Evolutionary conservation across 2,329 filamentous ascomycete genomes (phyloP), one percentile per base, ranked within the genome.

Genomic region (Clonostachys sp.): DNA sequence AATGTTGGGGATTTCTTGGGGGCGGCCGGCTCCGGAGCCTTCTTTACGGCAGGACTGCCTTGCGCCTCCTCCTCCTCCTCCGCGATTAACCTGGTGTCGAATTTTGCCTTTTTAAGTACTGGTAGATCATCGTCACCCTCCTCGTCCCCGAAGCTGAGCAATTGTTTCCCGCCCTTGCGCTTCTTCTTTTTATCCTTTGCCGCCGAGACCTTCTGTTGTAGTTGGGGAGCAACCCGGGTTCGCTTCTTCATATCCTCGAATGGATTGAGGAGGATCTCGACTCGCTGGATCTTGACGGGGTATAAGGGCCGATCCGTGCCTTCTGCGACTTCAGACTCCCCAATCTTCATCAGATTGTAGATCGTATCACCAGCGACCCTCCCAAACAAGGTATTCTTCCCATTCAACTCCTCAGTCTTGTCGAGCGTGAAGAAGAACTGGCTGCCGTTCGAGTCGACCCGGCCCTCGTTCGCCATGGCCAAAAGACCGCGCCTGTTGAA

Each of bases 391-490:
- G 94, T 97, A 65, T 96, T 96, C 68, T 89, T 89, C 45, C 86
- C 87, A 56, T 87, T 89, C 59, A 99, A 66, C 72, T 97, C 91
- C 24, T 90, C 84, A 20, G 91, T 77, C 61, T 86, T 91, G 53
- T 83, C 91, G 46, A 99, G 70, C 0, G 94, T 97, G 51, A 99
- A 85, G 72, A 99, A 99, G 75, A 97, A 97, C 67, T 99, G 94
- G 65, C 90, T 96, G 34, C 90, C 89, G 70, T 97, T 97, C 47
- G 88, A 88, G 59, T 91, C 77, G 33, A 80, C 78, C 45, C 71
- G 72, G 42, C 91, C 86, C 51, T 88, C 86, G 66, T 97, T 97
- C 30, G 94, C 94, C 91, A 97, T 96, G n/a, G 89, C 94, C 57
- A 99, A 69, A 57, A 97, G 70, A 0, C 94, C 94, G 50, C 94